These are phyloP conservation scores for Houttuynia cordata DNA, from an alignment of 164 flowering plant species.

Conservation along the genomic window DNA sequence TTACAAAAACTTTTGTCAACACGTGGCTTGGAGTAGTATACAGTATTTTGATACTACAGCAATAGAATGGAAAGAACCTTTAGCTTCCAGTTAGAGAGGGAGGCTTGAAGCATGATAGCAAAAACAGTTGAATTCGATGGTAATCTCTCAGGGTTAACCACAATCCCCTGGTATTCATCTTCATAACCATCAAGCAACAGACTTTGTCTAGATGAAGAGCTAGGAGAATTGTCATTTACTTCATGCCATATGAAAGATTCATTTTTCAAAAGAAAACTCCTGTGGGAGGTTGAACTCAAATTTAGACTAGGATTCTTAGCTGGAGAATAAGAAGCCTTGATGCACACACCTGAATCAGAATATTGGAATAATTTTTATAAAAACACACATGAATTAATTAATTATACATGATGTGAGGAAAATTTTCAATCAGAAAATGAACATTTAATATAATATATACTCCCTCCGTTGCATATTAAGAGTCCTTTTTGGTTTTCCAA, in stretches of 20 bases:
- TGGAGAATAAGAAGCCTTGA: neutral
- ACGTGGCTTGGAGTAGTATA: neutral
- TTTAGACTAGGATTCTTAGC: neutral
- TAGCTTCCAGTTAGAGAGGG: slow-evolving; percentile 38
- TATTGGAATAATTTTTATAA: too few species aligned
- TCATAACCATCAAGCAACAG: slow-evolving; percentile 32
- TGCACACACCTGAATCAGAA: neutral
- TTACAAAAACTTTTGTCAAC: neutral
- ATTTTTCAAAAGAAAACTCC: too few species aligned
- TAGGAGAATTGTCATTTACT: neutral
- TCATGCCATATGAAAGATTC: neutral
- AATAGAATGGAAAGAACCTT: slow-evolving; percentile 18
- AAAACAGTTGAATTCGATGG: slow-evolving; percentile 40
- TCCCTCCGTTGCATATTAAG: too few species aligned
- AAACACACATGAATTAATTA: too few species aligned
- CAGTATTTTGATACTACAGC: neutral
- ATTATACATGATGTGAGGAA: too few species aligned
- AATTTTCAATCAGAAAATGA: too few species aligned
- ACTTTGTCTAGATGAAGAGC: neutral
- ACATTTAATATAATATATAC: too few species aligned
- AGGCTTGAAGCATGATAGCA: slow-evolving; percentile 29
- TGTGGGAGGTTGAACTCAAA: neutral
- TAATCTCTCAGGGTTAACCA: slow-evolving; percentile 33
- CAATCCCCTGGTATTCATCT: slow-evolving; percentile 47
- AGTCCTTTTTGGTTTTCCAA: too few species aligned